Evolutionary conservation across 345 rosid genomes (phyloP), one percentile per base, ranked within the genome.

Genomic region (Bruguiera parviflora): DNA sequence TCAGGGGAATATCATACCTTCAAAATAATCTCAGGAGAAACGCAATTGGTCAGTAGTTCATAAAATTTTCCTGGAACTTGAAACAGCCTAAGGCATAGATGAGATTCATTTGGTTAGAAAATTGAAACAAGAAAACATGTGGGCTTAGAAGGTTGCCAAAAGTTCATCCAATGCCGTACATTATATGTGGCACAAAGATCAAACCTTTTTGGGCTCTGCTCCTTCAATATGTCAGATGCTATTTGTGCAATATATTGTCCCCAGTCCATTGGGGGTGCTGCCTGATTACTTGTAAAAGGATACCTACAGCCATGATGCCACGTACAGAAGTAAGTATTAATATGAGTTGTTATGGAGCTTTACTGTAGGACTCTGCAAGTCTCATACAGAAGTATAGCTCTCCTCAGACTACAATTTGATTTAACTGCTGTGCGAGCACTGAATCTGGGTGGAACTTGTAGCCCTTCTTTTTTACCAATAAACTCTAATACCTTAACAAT

Each of bases 191-290:
- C 46, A 37, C 15, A 9, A 37, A 9, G 46, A 37, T 37, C 58
- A 35, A 29, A 90, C 96, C 86, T 86, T 82, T 88, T 92, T 60
- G 96, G 98, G 71, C 97, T 94, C 73, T 94, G 97, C 84, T 94
- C 98, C 86, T 78, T 85, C 97, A 94, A 85, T 70, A 89, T 80
- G 72, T 91, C 98, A 4, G 93, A 84, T 70, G 93, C 87, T 77
- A 94, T 82, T 83, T 89, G 92, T 75, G 85, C 66, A 78, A 91
- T 79, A 80, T 87, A 94, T 80, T 91, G 96, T 81, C 89, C 98
- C 97, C 98, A 94, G 65, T 94, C 96, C 96, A 91, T 87, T 18
- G 93, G 86, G n/a, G 93, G 84, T 64, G 91, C 89, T 64, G 67
- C 82, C 79, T 91, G 97, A 81, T 87, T 86, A 80, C 61, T 67